phyloP scores from a whole-genome alignment of 2,329 filamentous ascomycete species.

The Dryadomyces sulphureus region DNA sequence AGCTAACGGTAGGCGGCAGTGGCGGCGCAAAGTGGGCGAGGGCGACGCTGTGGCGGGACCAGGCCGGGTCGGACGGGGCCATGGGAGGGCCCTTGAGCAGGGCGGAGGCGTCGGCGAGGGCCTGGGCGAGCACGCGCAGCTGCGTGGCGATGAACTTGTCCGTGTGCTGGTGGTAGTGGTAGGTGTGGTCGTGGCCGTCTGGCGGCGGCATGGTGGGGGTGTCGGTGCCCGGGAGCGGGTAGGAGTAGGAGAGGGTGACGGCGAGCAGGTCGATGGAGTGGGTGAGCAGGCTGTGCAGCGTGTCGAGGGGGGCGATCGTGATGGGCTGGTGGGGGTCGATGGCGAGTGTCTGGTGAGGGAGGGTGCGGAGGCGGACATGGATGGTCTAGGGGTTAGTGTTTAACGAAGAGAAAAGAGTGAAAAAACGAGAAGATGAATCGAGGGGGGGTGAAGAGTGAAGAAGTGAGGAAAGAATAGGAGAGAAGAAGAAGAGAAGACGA shows the following conservation, averaged over 20 bases:
- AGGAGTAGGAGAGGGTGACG: constrained; percentile 52
- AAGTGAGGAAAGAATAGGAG: no score
- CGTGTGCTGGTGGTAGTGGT: neutral
- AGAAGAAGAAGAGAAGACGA: no score
- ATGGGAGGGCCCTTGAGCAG: constrained; percentile 40
- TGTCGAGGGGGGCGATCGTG: constrained; percentile 53
- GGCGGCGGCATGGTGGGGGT: neutral
- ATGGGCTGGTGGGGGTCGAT: constrained; percentile 34
- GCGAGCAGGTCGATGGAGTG: constrained; percentile 72
- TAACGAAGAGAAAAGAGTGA: no score
- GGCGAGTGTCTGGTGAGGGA: constrained; percentile 35
- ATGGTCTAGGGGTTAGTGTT: constrained; percentile 42
- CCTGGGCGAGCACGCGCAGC: constrained; percentile 38
- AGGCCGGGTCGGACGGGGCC: constrained; percentile 23
- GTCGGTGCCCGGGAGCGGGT: neutral
- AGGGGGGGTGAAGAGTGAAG: no score
- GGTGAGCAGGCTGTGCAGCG: constrained; percentile 63
- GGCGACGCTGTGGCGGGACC: constrained; percentile 29
- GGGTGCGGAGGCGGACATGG: constrained; percentile 59
- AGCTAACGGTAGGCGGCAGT: constrained; percentile 53
- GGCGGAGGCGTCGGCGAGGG: constrained; percentile 33
- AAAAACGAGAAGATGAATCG: no score
- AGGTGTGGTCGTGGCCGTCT: neutral
- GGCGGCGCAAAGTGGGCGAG: constrained; percentile 27
- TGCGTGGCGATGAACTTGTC: constrained; percentile 35